Percentiles rank a stretch among this genome's conserved stretches.
These are phyloP conservation scores for Pochonia chlamydosporia DNA, from an alignment of 2,329 filamentous ascomycete genomes.

Conservation along the genomic window DNA sequence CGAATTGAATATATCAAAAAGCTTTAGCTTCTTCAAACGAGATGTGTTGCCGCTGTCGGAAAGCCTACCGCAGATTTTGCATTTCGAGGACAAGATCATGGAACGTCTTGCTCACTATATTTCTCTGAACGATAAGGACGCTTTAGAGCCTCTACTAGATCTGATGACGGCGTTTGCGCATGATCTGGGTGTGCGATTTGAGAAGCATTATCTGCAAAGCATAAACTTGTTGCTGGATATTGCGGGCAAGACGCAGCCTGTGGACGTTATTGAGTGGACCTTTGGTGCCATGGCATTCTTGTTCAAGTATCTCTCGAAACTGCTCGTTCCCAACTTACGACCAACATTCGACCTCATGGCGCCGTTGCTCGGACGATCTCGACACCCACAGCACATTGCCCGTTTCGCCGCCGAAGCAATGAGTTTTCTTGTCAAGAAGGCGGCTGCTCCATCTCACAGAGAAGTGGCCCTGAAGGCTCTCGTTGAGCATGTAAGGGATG, in stretches of 20 bases:
- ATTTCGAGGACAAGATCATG: constrained; percentile 85
- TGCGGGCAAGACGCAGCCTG: constrained; percentile 69
- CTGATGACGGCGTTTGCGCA: constrained; percentile 93
- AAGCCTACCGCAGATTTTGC: constrained; percentile 84
- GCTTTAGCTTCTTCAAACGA: constrained; percentile 71
- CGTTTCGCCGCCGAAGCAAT: constrained; percentile 92
- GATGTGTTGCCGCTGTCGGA: constrained; percentile 75
- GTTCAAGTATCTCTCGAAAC: constrained; percentile 91
- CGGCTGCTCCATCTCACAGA: constrained; percentile 69
- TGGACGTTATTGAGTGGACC: constrained; percentile 95
- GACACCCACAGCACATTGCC: constrained; percentile 79
- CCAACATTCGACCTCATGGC: constrained; percentile 80
- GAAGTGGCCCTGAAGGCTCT: constrained; percentile 66
- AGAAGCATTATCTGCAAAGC: constrained; percentile 75
- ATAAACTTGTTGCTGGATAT: constrained; percentile 72
- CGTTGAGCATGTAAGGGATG: constrained; percentile 64
- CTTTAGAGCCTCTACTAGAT: constrained; percentile 79
- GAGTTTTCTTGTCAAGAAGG: constrained; percentile 89
- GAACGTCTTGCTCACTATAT: constrained; percentile 70
- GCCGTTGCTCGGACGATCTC: constrained; percentile 74
- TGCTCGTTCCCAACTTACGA: constrained; percentile 78
- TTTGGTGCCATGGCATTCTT: constrained; percentile 91
- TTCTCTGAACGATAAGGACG: constrained; percentile 67
- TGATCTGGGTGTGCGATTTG: constrained; percentile 80
- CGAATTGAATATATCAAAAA: constrained; percentile 82